Conservation (phyloP, 306 rosid genomes). For the Cucurbita maxima region DNA sequence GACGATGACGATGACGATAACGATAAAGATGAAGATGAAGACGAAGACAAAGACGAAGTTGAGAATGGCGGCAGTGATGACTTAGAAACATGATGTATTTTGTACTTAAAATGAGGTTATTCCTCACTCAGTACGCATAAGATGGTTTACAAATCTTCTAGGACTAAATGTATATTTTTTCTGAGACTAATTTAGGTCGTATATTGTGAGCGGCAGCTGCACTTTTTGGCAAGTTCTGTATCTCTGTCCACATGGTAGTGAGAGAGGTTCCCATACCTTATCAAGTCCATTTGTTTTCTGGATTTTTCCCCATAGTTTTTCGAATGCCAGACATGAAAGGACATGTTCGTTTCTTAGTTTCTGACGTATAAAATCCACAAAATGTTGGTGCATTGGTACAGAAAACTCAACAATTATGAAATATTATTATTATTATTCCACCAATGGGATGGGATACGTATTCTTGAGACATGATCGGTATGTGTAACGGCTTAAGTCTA, state of each 20-base stretch:
- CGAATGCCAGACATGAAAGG: neutral
- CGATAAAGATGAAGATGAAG: neutral
- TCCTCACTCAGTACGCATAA: neutral
- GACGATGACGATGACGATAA: too few species aligned
- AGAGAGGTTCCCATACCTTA: neutral
- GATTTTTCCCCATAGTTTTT: neutral
- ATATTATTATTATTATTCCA: neutral
- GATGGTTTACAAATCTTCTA: neutral
- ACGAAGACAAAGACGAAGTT: neutral
- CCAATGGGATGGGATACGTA: neutral
- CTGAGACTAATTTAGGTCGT: neutral
- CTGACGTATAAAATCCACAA: neutral
- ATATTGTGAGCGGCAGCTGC: neutral
- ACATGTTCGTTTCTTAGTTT: neutral
- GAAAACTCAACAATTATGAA: neutral
- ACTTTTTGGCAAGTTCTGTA: neutral
- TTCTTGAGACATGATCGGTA: neutral
- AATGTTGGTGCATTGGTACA: too few species aligned
- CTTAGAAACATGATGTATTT: neutral
- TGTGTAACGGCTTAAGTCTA: too few species aligned
- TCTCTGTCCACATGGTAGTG: neutral
- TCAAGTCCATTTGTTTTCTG: neutral
- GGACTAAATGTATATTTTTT: neutral
- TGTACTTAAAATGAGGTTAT: neutral
- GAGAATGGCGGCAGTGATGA: neutral